Evolutionary conservation across 495 filamentous ascomycete species (phyloP).

Genomic region (Aspergillus baeticus): DNA sequence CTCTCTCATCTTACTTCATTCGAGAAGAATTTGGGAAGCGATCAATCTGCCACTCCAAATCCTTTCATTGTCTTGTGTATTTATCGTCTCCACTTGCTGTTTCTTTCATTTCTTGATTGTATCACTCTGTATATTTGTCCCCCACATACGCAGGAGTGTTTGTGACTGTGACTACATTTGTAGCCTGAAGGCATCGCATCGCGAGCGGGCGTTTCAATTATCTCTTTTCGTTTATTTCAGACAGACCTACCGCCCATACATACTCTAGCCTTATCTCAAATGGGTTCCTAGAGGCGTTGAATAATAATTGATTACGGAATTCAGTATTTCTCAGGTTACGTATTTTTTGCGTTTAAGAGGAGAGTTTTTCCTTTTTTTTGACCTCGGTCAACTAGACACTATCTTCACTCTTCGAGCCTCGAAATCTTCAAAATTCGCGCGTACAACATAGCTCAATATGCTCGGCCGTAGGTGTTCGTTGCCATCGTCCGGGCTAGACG

Average conservation of each 20-base stretch:
- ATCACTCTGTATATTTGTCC: not conserved
- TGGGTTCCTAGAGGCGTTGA: not conserved
- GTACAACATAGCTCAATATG: constrained; percentile 29
- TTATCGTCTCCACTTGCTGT: too few species aligned
- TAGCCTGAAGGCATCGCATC: not conserved
- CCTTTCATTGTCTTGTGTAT: too few species aligned
- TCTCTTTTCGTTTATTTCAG: not conserved
- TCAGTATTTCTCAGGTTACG: not conserved
- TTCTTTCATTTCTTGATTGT: not conserved
- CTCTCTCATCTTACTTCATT: too few species aligned
- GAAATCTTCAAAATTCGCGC: constrained; percentile 37
- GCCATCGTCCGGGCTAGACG: not conserved
- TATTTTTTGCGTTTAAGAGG: too few species aligned
- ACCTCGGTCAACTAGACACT: not conserved
- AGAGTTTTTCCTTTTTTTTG: too few species aligned
- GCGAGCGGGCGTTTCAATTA: constrained; percentile 9
- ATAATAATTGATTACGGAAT: not conserved
- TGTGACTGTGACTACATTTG: constrained; percentile 5
- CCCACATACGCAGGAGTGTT: constrained; percentile 2
- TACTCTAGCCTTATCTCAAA: not conserved
- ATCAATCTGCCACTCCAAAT: too few species aligned
- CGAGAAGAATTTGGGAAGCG: too few species aligned
- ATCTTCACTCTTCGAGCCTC: not conserved
- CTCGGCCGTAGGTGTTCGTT: constrained; percentile 11
- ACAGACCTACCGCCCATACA: not conserved